Base-by-base conservation (phyloP, 768 basidiomycete species). In the Basidioascus undulatus region DNA sequence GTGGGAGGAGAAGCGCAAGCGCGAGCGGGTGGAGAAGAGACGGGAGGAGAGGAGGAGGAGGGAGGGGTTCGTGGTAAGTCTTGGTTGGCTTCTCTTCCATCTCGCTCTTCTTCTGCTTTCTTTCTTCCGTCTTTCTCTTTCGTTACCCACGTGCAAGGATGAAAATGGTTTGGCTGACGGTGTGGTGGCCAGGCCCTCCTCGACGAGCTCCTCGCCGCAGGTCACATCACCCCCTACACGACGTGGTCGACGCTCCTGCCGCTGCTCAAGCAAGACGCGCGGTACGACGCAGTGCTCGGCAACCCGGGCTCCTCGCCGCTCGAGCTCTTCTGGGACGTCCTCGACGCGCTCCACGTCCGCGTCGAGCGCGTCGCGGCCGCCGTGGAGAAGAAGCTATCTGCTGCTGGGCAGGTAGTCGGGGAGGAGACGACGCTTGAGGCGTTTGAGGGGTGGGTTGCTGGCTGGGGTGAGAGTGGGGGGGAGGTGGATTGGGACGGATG, bases 191-290 rank as follows among this genome's bases (percentile, higher is more conserved):
- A 86, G 76, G 68, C 63, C 5, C 61, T 94, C 24, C 65, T 98
- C 15, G 62, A 69, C 32, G 73, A 72, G 37, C 62, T 92, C n/a
- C 61, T 76, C 7, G 59, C 65, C 4, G 56, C 61, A 0, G 72
- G 78, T 7, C 65, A 72, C 38, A 66, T 96, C 58, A 74, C 69
- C 40, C 72, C 84, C 5, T 71, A 76, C 25, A 72, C 75, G 4
- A 87, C 86, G 56, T 98, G 89, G 89, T 84, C 84, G 56, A 67
- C 76, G 27, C 67, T 84, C 21, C 84, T 84, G 49, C 74, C 80
- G 0, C 59, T 64, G 19, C 74, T 96, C 60, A 63, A 64, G 6
- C 64, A 74, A 26, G 82, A 92, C 53, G 64, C 68, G 33, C 71
- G 82, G n/a, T 98, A 96, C 60, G 64, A 76, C 32, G 65, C 69